Percentiles rank a stretch among this genome's conserved stretches.
These are phyloP conservation scores for Aeschynomene evenia DNA, from an alignment of 306 rosid genomes.

Conservation along the genomic window DNA sequence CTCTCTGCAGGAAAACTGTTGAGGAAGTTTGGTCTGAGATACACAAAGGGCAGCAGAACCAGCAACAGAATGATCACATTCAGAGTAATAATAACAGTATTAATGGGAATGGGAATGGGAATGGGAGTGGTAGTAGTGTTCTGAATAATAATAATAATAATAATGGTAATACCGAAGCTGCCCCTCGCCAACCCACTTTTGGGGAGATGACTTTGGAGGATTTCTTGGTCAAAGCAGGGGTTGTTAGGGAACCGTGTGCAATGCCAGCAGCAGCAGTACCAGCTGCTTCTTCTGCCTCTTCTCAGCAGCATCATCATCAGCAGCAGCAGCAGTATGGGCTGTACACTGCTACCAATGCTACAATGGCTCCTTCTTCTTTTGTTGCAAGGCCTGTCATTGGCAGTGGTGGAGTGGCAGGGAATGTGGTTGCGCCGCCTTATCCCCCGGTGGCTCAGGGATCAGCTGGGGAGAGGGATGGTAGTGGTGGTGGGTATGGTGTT, in stretches of 20 bases:
- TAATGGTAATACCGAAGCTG: constrained; percentile 48
- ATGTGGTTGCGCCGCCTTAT: too few relatives aligned
- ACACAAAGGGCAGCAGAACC: constrained; percentile 32
- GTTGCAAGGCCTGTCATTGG: constrained; percentile 37
- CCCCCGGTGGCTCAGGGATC: constrained; percentile 35
- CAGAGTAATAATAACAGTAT: background rate
- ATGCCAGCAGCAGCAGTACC: background rate
- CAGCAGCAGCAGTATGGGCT: constrained; percentile 43
- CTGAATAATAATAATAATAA: too few relatives aligned
- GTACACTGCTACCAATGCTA: constrained; percentile 34
- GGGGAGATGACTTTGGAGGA: constrained; percentile 96
- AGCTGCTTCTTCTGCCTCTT: too few relatives aligned
- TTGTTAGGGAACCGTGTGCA: constrained; percentile 53
- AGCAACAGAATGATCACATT: constrained; percentile 20
- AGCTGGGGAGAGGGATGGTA: constrained; percentile 54
- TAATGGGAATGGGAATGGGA: background rate
- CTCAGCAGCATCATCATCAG: constrained; percentile 11
- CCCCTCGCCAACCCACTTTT: constrained; percentile 75
- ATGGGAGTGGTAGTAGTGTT: background rate
- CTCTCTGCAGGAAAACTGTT: constrained; percentile 76
- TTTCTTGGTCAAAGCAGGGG: constrained; percentile 85
- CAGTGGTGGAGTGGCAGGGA: background rate
- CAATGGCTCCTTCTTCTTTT: constrained; percentile 40
- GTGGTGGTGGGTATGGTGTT: constrained; percentile 18
- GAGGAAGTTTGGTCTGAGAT: constrained; percentile 97